Base-by-base conservation (phyloP, 2,329 filamentous ascomycete species). In the Arthrobotrys musiformis region DNA sequence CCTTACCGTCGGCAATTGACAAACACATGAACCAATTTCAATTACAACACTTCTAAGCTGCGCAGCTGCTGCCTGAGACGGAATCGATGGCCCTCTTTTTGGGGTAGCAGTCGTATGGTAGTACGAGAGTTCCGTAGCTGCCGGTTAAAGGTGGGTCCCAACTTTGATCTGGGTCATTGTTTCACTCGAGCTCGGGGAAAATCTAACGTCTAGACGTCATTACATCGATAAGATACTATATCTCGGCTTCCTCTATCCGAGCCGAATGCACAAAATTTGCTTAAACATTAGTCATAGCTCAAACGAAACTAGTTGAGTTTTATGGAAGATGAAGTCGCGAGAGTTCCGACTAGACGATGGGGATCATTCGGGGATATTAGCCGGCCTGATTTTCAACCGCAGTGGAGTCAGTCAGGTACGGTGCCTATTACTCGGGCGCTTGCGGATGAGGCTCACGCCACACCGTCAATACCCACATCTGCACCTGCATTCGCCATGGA, bases 401-500 rank as follows among this genome's bases (percentile, higher is more conserved):
- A 26, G 54, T 64, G 61, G 61, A n/a, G 60, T 4, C 19, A 15
- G 24, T 63, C 40, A 46, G 60, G 22, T 35, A 63, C 37, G 13
- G n/a, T n/a, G n/a, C n/a, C 37, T 24, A 63, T 63, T 42, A 28
- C 33, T 64, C 40, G 44, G 58, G 37, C 37, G 46, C 44, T 56
- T 33, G 63, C 63, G 63, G 35, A 17, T 67, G 63, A 56, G 63
- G 63, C 63, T 67, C 63, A 67, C 63, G 48, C 63, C 63, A 67
- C 48, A 42, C 52, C 26, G 60, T 6, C 22, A 64, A 4, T 17
- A 17, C 24, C 19, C 26, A 63, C 50, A 33, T 37, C 7, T 56
- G 30, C 30, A 58, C 26, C 33, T 40, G 54, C 54, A 40, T 40
- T 17, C 44, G 5, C 54, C 30, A 58, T 58, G 54, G 33, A 19